Conservation (phyloP, 2,329 filamentous ascomycete species). For the Drechslerella stenobrocha region DNA sequence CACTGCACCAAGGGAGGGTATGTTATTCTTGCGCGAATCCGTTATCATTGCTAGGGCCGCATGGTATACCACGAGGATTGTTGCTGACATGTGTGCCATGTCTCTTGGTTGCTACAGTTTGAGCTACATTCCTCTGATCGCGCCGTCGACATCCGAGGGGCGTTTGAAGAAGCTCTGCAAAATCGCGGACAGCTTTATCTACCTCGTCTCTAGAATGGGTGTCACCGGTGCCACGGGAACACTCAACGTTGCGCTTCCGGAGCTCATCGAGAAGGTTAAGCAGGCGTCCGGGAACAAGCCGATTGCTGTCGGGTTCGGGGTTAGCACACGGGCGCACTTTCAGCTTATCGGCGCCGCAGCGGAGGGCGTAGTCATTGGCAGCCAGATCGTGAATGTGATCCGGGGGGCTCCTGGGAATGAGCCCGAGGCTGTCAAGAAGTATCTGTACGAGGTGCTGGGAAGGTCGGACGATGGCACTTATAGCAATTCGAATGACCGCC, state of each 20-base stretch:
- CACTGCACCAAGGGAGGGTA: constrained; percentile 76
- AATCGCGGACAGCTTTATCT: constrained; percentile 98
- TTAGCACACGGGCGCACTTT: constrained; percentile 94
- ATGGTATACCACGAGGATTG: too few relatives aligned
- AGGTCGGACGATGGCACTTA: constrained; percentile 56
- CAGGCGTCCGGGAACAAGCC: constrained; percentile 88
- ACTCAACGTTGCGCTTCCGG: constrained; percentile 78
- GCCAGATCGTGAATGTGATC: constrained; percentile 85
- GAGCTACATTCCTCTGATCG: constrained; percentile 95
- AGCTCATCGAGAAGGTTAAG: constrained; percentile 81
- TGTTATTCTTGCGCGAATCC: constrained; percentile 55
- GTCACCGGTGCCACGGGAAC: constrained; percentile 88
- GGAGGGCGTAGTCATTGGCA: constrained; percentile 95
- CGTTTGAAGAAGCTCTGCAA: constrained; percentile 95
- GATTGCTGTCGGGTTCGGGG: constrained; percentile 90
- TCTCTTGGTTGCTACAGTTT: constrained; percentile 60
- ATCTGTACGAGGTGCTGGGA: constrained; percentile 71
- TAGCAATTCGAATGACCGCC: too few relatives aligned
- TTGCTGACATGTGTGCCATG: too few relatives aligned
- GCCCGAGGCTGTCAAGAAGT: constrained; percentile 77
- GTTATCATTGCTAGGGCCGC: too few relatives aligned
- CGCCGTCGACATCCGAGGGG: constrained; percentile 84
- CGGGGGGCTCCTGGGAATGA: constrained; percentile 68
- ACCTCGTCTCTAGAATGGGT: constrained; percentile 95
- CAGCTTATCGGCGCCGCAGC: constrained; percentile 78